Evolutionary conservation across 768 basidiomycete species (phyloP).

Genomic region (Pulveroboletus sp.): DNA sequence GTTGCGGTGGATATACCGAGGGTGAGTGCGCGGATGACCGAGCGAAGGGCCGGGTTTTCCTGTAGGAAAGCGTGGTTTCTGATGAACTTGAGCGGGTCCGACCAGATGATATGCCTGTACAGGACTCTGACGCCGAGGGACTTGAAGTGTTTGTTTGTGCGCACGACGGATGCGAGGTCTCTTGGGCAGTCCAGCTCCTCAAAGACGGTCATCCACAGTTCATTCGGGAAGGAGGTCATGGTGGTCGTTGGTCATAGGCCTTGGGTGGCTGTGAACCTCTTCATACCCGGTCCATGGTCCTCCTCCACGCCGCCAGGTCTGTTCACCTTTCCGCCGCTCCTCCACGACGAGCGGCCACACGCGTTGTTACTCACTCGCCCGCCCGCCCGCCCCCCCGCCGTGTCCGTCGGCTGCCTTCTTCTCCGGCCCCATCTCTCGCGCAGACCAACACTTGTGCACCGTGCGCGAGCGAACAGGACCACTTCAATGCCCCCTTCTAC

Average conservation of each 20-base stretch:
- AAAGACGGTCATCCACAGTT: conserved; percentile 38
- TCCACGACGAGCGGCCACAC: neutral
- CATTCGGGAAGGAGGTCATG: conserved; percentile 31
- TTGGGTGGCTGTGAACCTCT: neutral
- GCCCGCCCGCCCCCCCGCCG: neutral
- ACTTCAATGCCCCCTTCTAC: conserved; percentile 49
- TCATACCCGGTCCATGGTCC: neutral
- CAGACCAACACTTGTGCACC: neutral
- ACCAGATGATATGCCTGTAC: conserved; percentile 35
- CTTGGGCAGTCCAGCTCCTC: conserved; percentile 27
- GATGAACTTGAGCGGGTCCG: conserved; percentile 25
- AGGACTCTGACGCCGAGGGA: conserved; percentile 27
- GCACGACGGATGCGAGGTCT: conserved; percentile 32
- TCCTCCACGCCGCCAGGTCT: neutral
- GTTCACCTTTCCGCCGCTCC: neutral
- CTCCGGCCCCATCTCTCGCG: neutral
- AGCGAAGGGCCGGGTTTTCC: conserved; percentile 1
- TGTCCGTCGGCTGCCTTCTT: neutral
- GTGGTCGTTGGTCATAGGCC: neutral
- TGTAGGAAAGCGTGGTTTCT: conserved; percentile 18
- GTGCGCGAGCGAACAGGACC: conserved; percentile 8
- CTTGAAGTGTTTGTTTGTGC: conserved; percentile 30
- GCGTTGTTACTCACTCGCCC: neutral
- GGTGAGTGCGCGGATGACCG: conserved; percentile 21
- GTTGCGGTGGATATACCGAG: conserved; percentile 24